phyloP scores from a whole-genome alignment of 1,284 basidiomycete species.

The Laetiporus sulphureus region DNA sequence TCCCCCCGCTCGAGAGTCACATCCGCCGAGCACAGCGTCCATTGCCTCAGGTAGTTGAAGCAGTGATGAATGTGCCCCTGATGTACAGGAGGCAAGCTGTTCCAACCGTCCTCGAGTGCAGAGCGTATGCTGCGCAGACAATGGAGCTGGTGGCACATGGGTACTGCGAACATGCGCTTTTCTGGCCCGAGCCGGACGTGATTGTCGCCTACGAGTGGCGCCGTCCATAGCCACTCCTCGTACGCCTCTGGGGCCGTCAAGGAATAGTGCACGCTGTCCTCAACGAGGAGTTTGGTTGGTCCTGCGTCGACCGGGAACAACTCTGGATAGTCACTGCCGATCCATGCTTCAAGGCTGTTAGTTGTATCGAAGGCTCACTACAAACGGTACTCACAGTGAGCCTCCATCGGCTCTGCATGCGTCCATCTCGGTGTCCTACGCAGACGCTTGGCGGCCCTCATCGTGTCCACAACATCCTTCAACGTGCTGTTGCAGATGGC shows the following conservation, averaged over 20 bases:
- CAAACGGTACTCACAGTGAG: too few species aligned
- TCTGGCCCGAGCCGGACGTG: slow-evolving; percentile 27
- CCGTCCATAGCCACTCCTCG: slow-evolving; percentile 24
- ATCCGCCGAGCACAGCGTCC: slow-evolving; percentile 31
- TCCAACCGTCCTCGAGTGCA: slow-evolving; percentile 9
- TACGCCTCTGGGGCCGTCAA: slow-evolving; percentile 14
- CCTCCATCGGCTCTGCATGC: too few species aligned
- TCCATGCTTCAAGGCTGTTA: slow-evolving; percentile 1
- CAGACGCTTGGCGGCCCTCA: too few species aligned
- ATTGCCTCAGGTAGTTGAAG: slow-evolving; percentile 21
- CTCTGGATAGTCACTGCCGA: slow-evolving; percentile 4
- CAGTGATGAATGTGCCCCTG: slow-evolving; percentile 14
- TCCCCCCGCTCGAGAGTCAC: slow-evolving; percentile 29
- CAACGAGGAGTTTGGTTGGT: slow-evolving; percentile 5
- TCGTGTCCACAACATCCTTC: too few species aligned
- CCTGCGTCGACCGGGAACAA: slow-evolving; percentile 4
- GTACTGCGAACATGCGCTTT: slow-evolving; percentile 24
- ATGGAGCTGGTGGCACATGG: slow-evolving; percentile 34
- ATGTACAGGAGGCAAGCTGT: neutral
- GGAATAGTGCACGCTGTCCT: slow-evolving; percentile 18
- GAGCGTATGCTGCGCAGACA: slow-evolving; percentile 25
- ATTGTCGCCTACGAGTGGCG: slow-evolving; percentile 19
- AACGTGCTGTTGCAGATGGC: too few species aligned
- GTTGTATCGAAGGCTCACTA: too few species aligned
- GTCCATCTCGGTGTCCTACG: too few species aligned